These are phyloP conservation scores for Cinchona pubescens DNA, from an alignment of 257 asterid genomes.

Conservation along the genomic window DNA sequence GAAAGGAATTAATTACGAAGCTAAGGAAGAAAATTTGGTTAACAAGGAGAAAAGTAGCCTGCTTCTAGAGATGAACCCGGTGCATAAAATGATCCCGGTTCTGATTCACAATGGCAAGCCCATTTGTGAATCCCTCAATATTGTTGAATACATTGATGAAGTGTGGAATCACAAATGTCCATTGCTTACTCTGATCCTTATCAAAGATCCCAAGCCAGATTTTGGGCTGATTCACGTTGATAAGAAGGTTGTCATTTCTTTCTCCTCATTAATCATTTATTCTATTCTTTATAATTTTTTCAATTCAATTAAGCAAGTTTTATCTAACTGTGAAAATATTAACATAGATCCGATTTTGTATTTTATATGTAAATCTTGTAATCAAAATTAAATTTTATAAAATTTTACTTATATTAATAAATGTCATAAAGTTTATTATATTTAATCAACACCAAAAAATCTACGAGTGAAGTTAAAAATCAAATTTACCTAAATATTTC, in stretches of 20 bases:
- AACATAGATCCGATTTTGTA: too few species aligned
- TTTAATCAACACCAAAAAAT: too few species aligned
- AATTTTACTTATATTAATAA: too few species aligned
- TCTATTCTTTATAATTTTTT: too few species aligned
- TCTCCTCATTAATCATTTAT: background rate
- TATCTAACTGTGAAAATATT: too few species aligned
- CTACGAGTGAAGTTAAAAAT: too few species aligned
- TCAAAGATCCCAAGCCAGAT: conserved; percentile 17
- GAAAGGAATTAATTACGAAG: background rate
- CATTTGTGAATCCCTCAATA: background rate
- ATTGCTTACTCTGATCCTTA: conserved; percentile 6
- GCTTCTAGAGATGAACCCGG: background rate
- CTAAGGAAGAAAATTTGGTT: background rate
- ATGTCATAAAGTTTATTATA: too few species aligned
- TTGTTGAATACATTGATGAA: background rate
- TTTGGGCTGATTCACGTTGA: conserved; percentile 17
- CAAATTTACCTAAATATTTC: too few species aligned
- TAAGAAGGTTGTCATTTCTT: background rate
- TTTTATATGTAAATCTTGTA: too few species aligned
- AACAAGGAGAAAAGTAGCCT: background rate
- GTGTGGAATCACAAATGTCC: background rate
- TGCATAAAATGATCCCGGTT: background rate
- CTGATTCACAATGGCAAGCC: background rate
- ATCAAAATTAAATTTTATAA: too few species aligned
- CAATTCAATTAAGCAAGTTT: too few species aligned